Percentiles rank a stretch among this genome's conserved stretches.
These are phyloP conservation scores for Wickerhamiella alocasiicola DNA, from an alignment of 805 yeast species.

Conservation along the genomic window DNA sequence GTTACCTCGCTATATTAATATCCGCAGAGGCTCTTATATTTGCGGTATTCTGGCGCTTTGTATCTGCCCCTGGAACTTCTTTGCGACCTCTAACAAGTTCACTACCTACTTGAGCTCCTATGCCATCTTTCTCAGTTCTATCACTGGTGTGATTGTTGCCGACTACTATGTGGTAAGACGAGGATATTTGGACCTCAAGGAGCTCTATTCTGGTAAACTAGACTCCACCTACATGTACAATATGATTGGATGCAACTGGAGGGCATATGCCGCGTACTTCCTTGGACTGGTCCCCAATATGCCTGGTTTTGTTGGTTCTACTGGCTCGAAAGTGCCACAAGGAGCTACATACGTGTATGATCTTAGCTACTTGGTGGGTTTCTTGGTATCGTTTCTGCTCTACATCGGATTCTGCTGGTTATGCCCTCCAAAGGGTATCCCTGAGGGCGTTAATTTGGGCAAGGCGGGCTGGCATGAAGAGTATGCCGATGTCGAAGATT, in stretches of 20 bases:
- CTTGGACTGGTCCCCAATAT: constrained; percentile 74
- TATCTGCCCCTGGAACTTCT: constrained; percentile 75
- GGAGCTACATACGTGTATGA: constrained; percentile 68
- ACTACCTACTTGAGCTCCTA: constrained; percentile 72
- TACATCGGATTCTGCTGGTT: constrained; percentile 36
- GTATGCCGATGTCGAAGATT: constrained; percentile 19
- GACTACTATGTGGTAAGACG: constrained; percentile 65
- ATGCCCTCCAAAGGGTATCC: constrained; percentile 17
- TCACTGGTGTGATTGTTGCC: constrained; percentile 54
- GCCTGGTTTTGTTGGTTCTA: constrained; percentile 74
- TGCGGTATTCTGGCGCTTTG: constrained; percentile 60
- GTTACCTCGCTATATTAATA: constrained; percentile 37
- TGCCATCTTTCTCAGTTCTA: constrained; percentile 68
- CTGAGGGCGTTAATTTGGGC: constrained; percentile 15
- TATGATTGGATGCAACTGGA: constrained; percentile 72
- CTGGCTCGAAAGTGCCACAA: constrained; percentile 58
- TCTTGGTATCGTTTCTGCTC: constrained; percentile 41
- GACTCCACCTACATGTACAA: constrained; percentile 47
- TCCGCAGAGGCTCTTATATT: constrained; percentile 68
- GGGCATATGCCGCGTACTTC: constrained; percentile 70
- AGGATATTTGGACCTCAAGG: constrained; percentile 52
- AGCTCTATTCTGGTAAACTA: constrained; percentile 43
- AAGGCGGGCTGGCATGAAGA: constrained; percentile 21
- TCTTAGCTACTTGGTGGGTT: constrained; percentile 68
- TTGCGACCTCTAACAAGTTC: constrained; percentile 57